These are phyloP conservation scores for Macrocybe gigantea DNA, from an alignment of 768 basidiomycete genomes.

Conservation along the genomic window DNA sequence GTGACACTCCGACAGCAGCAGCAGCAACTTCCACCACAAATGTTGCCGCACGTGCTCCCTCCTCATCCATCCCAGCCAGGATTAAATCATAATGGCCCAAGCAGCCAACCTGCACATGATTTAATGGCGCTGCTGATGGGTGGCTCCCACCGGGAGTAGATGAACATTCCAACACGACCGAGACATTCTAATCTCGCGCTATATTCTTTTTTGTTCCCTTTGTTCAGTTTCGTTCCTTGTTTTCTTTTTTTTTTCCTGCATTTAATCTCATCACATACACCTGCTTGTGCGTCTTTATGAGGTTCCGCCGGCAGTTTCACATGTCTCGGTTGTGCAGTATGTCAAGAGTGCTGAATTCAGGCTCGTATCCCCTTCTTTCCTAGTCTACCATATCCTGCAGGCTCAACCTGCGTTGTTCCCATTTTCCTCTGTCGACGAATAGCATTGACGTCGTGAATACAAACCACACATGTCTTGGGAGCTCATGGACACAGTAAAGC, in stretches of 20 bases:
- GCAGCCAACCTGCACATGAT: conserved; percentile 61
- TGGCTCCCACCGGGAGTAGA: conserved; percentile 61
- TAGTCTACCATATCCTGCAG: neutral
- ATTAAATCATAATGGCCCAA: conserved; percentile 13
- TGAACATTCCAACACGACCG: conserved; percentile 2
- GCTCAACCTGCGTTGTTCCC: too few species aligned
- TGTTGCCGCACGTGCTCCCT: conserved; percentile 40
- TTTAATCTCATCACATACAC: neutral
- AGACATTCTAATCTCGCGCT: neutral
- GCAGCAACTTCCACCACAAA: conserved; percentile 54
- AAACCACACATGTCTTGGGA: too few species aligned
- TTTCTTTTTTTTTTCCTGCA: neutral
- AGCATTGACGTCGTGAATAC: too few species aligned
- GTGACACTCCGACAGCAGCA: conserved; percentile 48
- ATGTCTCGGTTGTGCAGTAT: conserved; percentile 9
- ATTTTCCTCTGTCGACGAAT: too few species aligned
- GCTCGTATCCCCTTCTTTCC: conserved; percentile 2
- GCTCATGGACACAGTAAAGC: too few species aligned
- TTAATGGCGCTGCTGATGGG: conserved; percentile 84
- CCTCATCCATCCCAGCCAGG: conserved; percentile 30
- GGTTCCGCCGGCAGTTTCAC: conserved; percentile 4
- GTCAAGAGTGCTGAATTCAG: neutral
- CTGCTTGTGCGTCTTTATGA: conserved; percentile 11
- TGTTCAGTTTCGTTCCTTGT: conserved; percentile 7
- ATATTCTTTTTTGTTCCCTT: neutral